Conservation (phyloP, 805 yeast genomes). For the Kazachstania psychrophila region DNA sequence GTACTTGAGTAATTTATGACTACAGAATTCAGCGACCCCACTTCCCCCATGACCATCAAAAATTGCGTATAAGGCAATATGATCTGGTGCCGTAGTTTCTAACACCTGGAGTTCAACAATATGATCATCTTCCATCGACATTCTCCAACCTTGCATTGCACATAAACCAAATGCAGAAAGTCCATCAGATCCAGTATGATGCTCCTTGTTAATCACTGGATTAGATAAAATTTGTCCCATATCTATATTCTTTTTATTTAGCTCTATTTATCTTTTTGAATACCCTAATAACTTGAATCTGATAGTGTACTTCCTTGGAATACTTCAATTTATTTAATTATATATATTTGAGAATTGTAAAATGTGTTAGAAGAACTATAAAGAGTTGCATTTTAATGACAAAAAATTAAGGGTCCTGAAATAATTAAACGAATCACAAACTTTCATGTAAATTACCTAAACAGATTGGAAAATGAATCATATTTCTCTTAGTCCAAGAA, state of each 20-base stretch:
- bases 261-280: no score
- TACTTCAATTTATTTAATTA: no score
- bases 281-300: no score
- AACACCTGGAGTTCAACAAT: conserved; percentile 35
- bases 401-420: no score
- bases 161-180: conserved; percentile 73
- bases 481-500: no score
- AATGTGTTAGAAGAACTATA: no score
- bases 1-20: conserved; percentile 62
- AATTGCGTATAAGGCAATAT: conserved; percentile 79
- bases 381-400: no score
- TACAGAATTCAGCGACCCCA: conserved; percentile 79
- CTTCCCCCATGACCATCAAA: conserved; percentile 98
- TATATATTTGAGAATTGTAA: no score
- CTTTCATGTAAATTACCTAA: no score
- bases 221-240: conserved; percentile 98
- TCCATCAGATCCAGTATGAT: conserved; percentile 60
- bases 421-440: no score
- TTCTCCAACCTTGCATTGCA: conserved; percentile 99
- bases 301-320: no score
- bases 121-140: conserved; percentile 95
- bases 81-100: conserved; percentile 29
- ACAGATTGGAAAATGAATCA: no score
- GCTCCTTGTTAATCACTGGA: conserved; percentile 65
- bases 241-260: neutral